Conservation (phyloP, 495 filamentous ascomycete genomes). For the Aspergillus incahuasiensis region DNA sequence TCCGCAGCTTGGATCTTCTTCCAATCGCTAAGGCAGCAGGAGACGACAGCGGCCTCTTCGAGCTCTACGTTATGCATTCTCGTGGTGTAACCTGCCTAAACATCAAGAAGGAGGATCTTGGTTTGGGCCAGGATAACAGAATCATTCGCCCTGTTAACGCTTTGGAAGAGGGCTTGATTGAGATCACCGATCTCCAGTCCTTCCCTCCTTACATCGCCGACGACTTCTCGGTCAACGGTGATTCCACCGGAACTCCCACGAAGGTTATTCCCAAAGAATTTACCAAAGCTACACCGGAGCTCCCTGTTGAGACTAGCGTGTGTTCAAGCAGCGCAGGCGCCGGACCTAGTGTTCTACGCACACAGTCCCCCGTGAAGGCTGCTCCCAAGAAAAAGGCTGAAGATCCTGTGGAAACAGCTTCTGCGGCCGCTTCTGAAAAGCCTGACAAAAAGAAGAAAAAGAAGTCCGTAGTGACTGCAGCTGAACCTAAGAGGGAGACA, state of each 20-base stretch:
- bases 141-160: slow-evolving; percentile 73
- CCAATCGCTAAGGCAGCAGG: slow-evolving; percentile 46
- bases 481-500: slow-evolving; percentile 29
- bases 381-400: slow-evolving; percentile 41
- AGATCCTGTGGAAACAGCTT: slow-evolving; percentile 32
- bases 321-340: slow-evolving; percentile 32
- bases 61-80: slow-evolving; percentile 96
- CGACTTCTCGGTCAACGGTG: slow-evolving; percentile 50
- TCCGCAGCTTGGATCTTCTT: slow-evolving; percentile 86
- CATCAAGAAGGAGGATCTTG: slow-evolving; percentile 81
- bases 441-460: slow-evolving; percentile 58
- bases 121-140: slow-evolving; percentile 83
- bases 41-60: slow-evolving; percentile 66
- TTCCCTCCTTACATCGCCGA: slow-evolving; percentile 39
- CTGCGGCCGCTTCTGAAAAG: slow-evolving; percentile 42
- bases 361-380: slow-evolving; percentile 40
- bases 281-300: slow-evolving; percentile 36
- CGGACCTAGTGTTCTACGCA: slow-evolving; percentile 29
- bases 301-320: slow-evolving; percentile 21
- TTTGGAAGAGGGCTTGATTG: slow-evolving; percentile 56
- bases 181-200: slow-evolving; percentile 47
- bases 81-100: slow-evolving; percentile 84
- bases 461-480: slow-evolving; percentile 40
- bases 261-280: slow-evolving; percentile 32
- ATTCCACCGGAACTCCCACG: slow-evolving; percentile 33